Evolutionary conservation across 2,329 filamentous ascomycete species (phyloP).

Genomic region (Cytospora schulzeri): DNA sequence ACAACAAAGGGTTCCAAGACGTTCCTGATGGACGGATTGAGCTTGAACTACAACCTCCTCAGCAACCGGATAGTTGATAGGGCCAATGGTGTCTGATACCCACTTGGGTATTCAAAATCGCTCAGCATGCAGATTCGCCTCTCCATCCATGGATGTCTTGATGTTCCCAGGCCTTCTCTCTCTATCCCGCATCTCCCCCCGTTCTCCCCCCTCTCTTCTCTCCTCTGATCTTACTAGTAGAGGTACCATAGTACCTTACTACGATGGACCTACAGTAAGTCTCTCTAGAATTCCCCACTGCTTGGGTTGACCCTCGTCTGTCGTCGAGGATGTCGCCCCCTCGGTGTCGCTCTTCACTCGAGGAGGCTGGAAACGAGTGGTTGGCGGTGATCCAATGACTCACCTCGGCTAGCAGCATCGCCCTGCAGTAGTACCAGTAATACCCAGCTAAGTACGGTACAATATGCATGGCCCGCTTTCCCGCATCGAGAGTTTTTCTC

Average conservation of each 20-base stretch:
- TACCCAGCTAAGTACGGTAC: not conserved
- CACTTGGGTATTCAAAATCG: constrained; percentile 28
- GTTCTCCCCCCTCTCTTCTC: not conserved
- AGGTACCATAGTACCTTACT: not conserved
- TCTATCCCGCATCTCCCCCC: constrained; percentile 3
- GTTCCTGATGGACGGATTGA: constrained; percentile 21
- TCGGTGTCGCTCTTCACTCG: constrained; percentile 29
- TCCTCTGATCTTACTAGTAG: not conserved
- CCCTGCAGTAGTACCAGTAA: constrained; percentile 27
- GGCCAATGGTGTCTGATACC: constrained; percentile 25
- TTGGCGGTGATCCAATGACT: constrained; percentile 29
- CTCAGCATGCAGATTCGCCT: constrained; percentile 22
- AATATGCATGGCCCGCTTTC: constrained; percentile 20
- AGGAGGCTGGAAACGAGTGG: constrained; percentile 29
- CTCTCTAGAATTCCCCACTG: constrained; percentile 13
- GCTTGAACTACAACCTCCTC: constrained; percentile 13
- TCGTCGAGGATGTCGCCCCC: constrained; percentile 18
- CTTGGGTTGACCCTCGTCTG: constrained; percentile 23
- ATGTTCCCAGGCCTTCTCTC: not conserved
- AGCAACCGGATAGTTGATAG: constrained; percentile 14
- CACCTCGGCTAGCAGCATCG: constrained; percentile 27
- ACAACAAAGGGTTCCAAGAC: constrained; percentile 17
- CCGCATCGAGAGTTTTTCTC: constrained; percentile 19
- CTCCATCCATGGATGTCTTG: constrained; percentile 10
- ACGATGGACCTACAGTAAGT: not conserved